Evolutionary conservation across 345 rosid genomes (phyloP), one percentile per base, ranked within the genome.

Genomic region (Pseudoturritis turrita): DNA sequence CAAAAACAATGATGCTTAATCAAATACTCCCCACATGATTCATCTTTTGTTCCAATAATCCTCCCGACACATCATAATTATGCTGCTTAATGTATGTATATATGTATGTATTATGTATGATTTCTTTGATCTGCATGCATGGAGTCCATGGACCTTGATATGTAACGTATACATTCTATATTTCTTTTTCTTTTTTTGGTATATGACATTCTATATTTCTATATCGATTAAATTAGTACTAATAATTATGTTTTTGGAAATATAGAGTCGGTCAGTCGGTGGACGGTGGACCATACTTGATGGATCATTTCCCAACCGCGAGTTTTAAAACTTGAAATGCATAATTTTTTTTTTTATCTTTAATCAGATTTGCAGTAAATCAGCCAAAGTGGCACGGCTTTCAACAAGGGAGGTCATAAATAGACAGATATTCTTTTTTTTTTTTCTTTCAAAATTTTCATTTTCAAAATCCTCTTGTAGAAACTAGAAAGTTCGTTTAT

Each of bases 351-450:
- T n/a, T n/a, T n/a, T n/a, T n/a, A 70, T 57, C 18, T 57, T 57
- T 33, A 37, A 39, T 39, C 18, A 65, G 35, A 57, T 57, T 57
- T 29, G 72, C 67, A 58, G 52, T 59, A 39, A 74, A 74, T 26
- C 15, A 40, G 72, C 61, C 65, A 65, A 56, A 57, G 28, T 8
- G 72, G 72, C 78, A 74, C 78, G 57, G 1, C 53, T 57, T 58
- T 57, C 72, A 49, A 74, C 53, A 65, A 25, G 40, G 19, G 63
- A 19, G 43, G 40, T 52, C 57, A 33, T 62, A 10, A 51, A 11
- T 47, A 39, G 2, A 12, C 15, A 31, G 18, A 47, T 59, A 26
- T 40, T 59, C 21, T 15, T 46, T 35, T 59, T 8, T 28, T 15
- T 11, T 22, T 22, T 4, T 25, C 10, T 36, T 22, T 28, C 11